These are phyloP conservation scores for Penicillium glabrum DNA, from an alignment of 2,329 filamentous ascomycete species.

Conservation along the genomic window DNA sequence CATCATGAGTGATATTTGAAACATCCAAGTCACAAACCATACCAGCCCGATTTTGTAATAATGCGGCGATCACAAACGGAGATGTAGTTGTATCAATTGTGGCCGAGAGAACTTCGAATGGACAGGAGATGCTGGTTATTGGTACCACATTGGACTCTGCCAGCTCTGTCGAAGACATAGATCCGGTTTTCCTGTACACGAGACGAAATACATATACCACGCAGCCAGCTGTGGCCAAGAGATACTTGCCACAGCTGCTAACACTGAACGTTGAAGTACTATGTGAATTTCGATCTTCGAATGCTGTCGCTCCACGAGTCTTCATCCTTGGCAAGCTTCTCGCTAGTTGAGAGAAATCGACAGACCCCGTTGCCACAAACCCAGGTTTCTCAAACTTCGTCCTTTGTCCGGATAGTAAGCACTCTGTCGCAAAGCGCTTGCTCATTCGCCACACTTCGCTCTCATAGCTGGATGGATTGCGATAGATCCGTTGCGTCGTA, in stretches of 20 bases:
- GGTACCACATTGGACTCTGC: constrained; percentile 41
- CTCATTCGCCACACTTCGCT: constrained; percentile 44
- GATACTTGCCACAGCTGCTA: constrained; percentile 59
- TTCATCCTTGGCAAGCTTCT: constrained; percentile 13
- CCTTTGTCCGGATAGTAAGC: constrained; percentile 43
- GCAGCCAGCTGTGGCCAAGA: constrained; percentile 56
- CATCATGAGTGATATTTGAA: not conserved
- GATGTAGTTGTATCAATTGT: constrained; percentile 63
- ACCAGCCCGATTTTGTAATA: constrained; percentile 61
- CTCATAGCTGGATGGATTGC: constrained; percentile 38
- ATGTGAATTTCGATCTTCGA: constrained; percentile 4
- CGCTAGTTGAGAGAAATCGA: constrained; percentile 28
- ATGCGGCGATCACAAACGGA: constrained; percentile 56
- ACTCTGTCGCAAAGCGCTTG: constrained; percentile 51
- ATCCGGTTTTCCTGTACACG: constrained; percentile 14
- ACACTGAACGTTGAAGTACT: constrained; percentile 48
- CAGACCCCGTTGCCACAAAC: constrained; percentile 41
- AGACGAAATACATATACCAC: constrained; percentile 59
- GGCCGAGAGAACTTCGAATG: constrained; percentile 57
- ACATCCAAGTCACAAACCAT: constrained; percentile 58
- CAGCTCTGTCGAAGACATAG: constrained; percentile 24
- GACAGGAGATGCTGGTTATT: constrained; percentile 57
- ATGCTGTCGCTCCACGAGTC: constrained; percentile 6
- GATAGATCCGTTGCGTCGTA: constrained; percentile 27
- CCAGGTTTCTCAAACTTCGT: constrained; percentile 28